Evolutionary conservation across 257 asterid genomes (phyloP), one percentile per base, ranked within the genome.

Genomic region (Solanum tacnaense): DNA sequence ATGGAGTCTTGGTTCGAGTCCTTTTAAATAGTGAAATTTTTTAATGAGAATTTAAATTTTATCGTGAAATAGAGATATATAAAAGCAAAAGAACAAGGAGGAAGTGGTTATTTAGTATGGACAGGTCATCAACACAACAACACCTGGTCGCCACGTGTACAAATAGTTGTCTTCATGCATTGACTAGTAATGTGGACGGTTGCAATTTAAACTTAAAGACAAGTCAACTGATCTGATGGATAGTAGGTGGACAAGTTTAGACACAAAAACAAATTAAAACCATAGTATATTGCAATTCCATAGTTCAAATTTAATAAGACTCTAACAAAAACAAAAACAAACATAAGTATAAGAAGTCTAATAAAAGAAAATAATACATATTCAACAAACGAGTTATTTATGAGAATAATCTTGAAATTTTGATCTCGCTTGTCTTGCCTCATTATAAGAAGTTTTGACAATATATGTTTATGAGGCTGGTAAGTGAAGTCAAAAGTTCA

Each of bases 201-300:
- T 73, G 79, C 12, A 6, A 23, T 73, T 86, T 15, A 67, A 58
- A 58, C 67, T 56, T 9, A 23, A 88, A 46, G 52, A 39, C 76
- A 73, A 31, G 91, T 87, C 88, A 85, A 60, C 88, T 84, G 39
- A 87, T 86, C 90, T 16, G 27, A 91, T 83, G 86, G 88, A 85
- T 84, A 11, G 6, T 39, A 58, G 83, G 87, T 86, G 20, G 88
- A 85, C 83, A 76, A 84, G 46, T 21, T 44, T 87, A 12, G 12
- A 46, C 76, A 62, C 52, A 32, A 29, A 74, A 58, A n/a, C n/a
- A 18, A 52, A 52, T 52, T 52, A 52, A n/a, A 52, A 27, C 12
- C 31, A 67, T 20, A 52, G 9, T 25, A 75, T 36, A 16, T 36
- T 6, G 13, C 23, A 38, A 8, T 38, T 3, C 0, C 4, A 38